Evolutionary conservation across 352 stramenopile species (phyloP), one percentile per base, ranked within the genome.

Genomic region (Phytopythium sindhum): DNA sequence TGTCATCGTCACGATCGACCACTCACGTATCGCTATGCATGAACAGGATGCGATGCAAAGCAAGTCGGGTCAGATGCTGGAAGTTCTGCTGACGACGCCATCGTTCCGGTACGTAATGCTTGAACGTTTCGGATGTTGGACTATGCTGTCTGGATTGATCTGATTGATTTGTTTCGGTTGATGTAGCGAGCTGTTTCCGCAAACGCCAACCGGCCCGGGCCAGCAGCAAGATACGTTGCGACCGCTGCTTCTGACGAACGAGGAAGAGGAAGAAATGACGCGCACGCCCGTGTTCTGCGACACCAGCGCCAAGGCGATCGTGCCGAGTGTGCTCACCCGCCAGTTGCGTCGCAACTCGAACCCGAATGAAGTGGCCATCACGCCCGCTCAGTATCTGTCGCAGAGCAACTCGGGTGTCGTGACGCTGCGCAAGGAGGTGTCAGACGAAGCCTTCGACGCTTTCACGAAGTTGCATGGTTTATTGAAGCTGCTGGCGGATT

Each of bases 31-130:
- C 23, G 26, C 31, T 60, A 7, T 54, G 19, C 8, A 57, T 15
- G 23, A 0, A 33, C 37, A 86, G 69, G 86, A 95, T 59, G 86
- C 84, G 24, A 93, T 95, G 86, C 70, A 86, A 29, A 89, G 78
- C 51, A 95, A 93, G 69, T 92, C 86, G 5, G 86, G 86, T 8
- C 76, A 95, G 55, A 91, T 95, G 84, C 78, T 95, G 0, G 79
- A 93, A 54, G 69, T 95, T 47, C 55, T 95, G 47, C 73, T 95
- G 9, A 91, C 77, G 15, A 93, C 86, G 4, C 83, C 84, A 17
- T 92, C 84, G 11, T 95, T 95, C 68, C 91, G 88, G 80, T 89
- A 86, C 57, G 73, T 12, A 23, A 17, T n/a, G 15, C 24, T 23
- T 5, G 14, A 10, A n/a, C 47, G 15, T 4, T 54, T n/a, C 3